phyloP scores from a whole-genome alignment of 202 grass and related monocot species.

The Digitaria exilis region DNA sequence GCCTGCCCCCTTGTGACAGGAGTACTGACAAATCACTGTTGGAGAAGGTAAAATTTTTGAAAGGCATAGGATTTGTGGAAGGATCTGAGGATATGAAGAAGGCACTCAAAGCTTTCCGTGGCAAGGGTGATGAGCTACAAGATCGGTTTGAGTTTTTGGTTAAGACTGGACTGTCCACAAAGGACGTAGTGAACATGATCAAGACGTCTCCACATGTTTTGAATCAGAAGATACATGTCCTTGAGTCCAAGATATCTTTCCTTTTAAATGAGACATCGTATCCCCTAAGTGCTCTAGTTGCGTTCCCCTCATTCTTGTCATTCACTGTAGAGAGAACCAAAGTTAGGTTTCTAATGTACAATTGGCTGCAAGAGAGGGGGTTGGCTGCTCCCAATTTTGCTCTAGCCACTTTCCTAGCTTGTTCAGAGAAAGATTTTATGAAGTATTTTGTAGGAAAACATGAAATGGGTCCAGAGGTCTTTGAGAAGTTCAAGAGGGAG shows the following conservation, averaged over 20 bases:
- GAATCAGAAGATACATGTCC: conserved; percentile 61
- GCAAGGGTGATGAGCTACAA: conserved; percentile 68
- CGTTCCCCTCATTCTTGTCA: conserved; percentile 52
- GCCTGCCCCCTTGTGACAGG: conserved; percentile 21
- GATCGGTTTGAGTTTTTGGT: conserved; percentile 61
- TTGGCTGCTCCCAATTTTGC: conserved; percentile 31
- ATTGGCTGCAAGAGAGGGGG: conserved; percentile 62
- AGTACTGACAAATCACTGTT: conserved; percentile 26
- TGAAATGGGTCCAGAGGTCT: conserved; percentile 42
- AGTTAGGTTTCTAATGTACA: conserved; percentile 64
- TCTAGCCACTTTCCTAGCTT: conserved; percentile 57
- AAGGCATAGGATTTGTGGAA: conserved; percentile 58
- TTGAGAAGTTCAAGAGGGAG: conserved; percentile 60
- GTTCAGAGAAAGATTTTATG: conserved; percentile 51
- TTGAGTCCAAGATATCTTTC: conserved; percentile 63
- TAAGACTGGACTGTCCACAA: conserved; percentile 50
- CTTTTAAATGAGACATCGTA: conserved; percentile 52
- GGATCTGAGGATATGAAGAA: conserved; percentile 57
- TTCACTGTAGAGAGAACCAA: conserved; percentile 61
- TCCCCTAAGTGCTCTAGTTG: conserved; percentile 51
- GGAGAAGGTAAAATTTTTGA: conserved; percentile 56
- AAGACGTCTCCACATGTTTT: conserved; percentile 55
- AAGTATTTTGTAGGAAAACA: conserved; percentile 41
- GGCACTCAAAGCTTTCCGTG: conserved; percentile 60
- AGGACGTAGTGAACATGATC: conserved; percentile 59